These are phyloP conservation scores for Azolla pinnata DNA, from an alignment of 75 land plant genomes.

Conservation along the genomic window DNA sequence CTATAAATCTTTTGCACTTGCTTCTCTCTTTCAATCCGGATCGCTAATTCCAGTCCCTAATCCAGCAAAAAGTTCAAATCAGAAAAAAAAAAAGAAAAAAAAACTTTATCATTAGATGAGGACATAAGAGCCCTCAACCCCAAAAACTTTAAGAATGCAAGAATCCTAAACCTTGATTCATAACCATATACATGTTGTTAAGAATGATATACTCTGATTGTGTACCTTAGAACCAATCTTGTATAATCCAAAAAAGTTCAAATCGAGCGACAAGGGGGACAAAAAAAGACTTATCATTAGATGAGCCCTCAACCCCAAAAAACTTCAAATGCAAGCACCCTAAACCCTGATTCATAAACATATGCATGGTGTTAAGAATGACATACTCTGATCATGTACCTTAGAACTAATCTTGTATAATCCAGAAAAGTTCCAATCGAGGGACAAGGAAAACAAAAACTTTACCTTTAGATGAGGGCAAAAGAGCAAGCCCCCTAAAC, in stretches of 20 bases:
- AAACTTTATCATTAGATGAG: too few relatives aligned
- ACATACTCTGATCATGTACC: conserved; percentile 11
- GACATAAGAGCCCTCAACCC: too few relatives aligned
- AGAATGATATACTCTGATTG: neutral
- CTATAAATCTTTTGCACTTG: conserved; percentile 19
- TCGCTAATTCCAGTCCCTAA: conserved; percentile 24
- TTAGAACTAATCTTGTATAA: conserved; percentile 29
- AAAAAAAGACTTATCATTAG: too few relatives aligned
- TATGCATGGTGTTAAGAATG: neutral
- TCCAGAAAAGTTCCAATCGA: too few relatives aligned
- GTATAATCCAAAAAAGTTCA: conserved; percentile 21
- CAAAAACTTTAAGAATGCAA: too few relatives aligned
- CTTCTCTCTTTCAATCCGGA: conserved; percentile 30
- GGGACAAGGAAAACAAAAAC: too few relatives aligned
- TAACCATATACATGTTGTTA: neutral
- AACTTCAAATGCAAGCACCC: too few relatives aligned
- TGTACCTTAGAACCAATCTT: conserved; percentile 32
- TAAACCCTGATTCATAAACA: neutral
- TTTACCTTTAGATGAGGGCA: too few relatives aligned
- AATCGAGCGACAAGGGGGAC: too few relatives aligned
- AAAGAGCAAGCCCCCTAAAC: too few relatives aligned
- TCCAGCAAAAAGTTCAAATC: neutral
- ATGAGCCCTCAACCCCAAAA: too few relatives aligned
- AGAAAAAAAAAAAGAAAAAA: too few relatives aligned
- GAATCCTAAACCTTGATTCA: neutral